Evolutionary conservation across 1,284 basidiomycete genomes (phyloP).

Genomic region (Apiotrichum laibachii): DNA sequence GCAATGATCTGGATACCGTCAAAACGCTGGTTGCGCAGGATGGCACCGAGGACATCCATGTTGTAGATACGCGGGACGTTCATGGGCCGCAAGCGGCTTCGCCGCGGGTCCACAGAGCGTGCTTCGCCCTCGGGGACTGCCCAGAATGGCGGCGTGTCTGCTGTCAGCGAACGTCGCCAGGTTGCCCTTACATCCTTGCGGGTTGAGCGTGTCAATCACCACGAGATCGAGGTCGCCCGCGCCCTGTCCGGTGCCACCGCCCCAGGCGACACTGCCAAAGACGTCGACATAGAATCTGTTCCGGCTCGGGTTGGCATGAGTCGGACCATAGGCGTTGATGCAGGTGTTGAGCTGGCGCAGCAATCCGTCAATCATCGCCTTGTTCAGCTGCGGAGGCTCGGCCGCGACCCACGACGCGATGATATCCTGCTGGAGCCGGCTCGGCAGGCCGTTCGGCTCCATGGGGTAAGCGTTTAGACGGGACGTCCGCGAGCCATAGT

Average conservation of each 20-base stretch:
- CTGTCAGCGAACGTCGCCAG: background rate
- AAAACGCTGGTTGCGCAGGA: constrained; percentile 27
- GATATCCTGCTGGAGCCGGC: background rate
- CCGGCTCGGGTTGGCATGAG: background rate
- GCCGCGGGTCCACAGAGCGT: background rate
- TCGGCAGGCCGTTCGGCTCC: background rate
- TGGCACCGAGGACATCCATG: constrained; percentile 26
- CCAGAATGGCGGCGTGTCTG: constrained; percentile 24
- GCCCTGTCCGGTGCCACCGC: constrained; percentile 40
- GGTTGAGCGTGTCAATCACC: constrained; percentile 33
- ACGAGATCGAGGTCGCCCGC: constrained; percentile 47
- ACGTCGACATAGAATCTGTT: constrained; percentile 44
- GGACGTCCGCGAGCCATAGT: background rate
- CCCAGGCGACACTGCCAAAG: constrained; percentile 52
- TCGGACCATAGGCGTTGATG: background rate
- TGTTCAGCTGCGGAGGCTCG: background rate
- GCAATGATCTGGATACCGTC: constrained; percentile 25
- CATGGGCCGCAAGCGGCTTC: background rate
- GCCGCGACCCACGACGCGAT: background rate
- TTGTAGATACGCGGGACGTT: constrained; percentile 38
- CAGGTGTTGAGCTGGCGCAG: background rate
- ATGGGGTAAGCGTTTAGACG: background rate
- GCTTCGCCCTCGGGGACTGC: constrained; percentile 5
- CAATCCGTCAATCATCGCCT: background rate
- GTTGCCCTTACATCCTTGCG: constrained; percentile 35